phyloP scores from a whole-genome alignment of 2,329 filamentous ascomycete genomes.

The Claviceps maximensis region DNA sequence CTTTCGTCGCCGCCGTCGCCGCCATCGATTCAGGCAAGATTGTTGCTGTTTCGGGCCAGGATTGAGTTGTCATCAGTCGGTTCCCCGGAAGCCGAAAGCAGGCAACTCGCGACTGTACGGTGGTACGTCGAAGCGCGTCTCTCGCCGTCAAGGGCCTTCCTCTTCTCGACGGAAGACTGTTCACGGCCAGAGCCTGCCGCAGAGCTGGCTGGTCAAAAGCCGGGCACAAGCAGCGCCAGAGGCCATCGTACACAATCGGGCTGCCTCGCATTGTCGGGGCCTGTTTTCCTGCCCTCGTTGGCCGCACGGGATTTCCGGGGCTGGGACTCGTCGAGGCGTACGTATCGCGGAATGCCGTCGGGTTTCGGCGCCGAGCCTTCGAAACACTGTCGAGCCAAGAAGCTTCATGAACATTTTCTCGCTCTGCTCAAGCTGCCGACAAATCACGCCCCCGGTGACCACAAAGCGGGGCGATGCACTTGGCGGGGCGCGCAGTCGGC shows the following conservation, averaged over 20 bases:
- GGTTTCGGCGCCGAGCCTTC: too few relatives aligned
- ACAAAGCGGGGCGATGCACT: slow-evolving; percentile 16
- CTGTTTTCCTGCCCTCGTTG: neutral
- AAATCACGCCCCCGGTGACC: too few relatives aligned
- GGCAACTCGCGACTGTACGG: neutral
- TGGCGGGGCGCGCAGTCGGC: slow-evolving; percentile 12
- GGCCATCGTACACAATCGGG: slow-evolving; percentile 36
- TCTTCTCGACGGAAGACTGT: neutral
- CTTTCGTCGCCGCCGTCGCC: neutral
- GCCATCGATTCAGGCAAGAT: neutral
- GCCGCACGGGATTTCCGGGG: too few relatives aligned
- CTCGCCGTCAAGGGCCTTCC: neutral
- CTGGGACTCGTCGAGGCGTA: too few relatives aligned
- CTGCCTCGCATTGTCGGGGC: slow-evolving; percentile 16
- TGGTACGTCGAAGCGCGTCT: slow-evolving; percentile 1
- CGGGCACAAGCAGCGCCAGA: slow-evolving; percentile 53
- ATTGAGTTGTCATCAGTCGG: neutral
- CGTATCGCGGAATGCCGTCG: too few relatives aligned
- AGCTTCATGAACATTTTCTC: too few relatives aligned
- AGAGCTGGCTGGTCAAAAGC: slow-evolving; percentile 31
- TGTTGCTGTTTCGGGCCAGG: neutral
- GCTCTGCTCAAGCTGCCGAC: too few relatives aligned
- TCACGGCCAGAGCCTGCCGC: slow-evolving; percentile 16
- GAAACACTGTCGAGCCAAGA: too few relatives aligned
- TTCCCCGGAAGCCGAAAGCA: neutral